Evolutionary conservation across 306 rosid genomes (phyloP), one percentile per base, ranked within the genome.

Genomic region (Gillenia trifoliata): DNA sequence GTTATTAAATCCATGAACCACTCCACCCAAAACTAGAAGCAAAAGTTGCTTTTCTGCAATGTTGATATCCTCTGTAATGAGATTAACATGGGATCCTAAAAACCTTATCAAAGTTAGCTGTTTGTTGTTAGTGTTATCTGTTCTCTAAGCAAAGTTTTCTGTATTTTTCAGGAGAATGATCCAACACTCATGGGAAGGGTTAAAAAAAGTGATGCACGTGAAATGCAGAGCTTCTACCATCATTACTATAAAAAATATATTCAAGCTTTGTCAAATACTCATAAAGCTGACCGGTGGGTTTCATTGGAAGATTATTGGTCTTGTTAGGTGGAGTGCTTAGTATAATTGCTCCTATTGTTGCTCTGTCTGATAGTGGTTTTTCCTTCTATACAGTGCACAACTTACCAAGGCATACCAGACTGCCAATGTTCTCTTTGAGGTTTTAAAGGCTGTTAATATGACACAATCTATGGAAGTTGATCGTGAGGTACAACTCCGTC

Each of bases 401-500:
- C 97, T 93, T 66, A 93, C 98, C 71, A 93, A 93, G 87, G 98
- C 98, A 52, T 93, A 93, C 81, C 97, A 89, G 83, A 93, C 98
- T 75, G 98, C 98, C 34, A 93, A 94, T 82, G 98, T 94, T 80
- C 95, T 94, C 83, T 94, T 94, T 83, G 98, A 94, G 78, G 98
- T 94, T 74, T 83, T 94, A 75, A 94, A 91, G 88, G 98, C 98
- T 76, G 98, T 94, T 77, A 94, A 92, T 80, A 87, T 82, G 97
- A 94, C 95, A 13, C 98, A 94, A 80, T 89, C 98, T 60, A 82
- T 94, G 78, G 98, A 94, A 91, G 93, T 94, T 78, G 97, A 90
- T 77, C 98, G 90, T 9, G 98, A 94, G 97, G 98, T 91, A 61
- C 81, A 66, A 74, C 45, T 33, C 61, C 8, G 33, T 72, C 30